These are phyloP conservation scores for Monilinia vaccinii-corymbosi DNA, from an alignment of 2,329 filamentous ascomycete species.

Conservation along the genomic window DNA sequence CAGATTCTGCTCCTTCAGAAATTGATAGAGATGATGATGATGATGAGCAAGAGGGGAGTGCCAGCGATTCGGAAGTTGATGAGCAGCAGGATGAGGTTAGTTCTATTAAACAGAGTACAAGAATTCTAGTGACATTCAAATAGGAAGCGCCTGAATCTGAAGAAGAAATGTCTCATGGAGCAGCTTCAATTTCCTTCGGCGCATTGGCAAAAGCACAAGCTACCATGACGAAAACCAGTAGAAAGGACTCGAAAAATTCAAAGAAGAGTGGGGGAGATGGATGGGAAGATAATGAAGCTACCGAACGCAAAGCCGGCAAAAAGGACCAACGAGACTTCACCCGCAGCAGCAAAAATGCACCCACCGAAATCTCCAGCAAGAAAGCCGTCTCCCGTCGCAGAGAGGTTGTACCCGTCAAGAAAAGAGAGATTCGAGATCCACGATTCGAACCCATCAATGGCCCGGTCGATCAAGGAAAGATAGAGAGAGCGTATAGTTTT, in stretches of 20 bases:
- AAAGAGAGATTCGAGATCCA: slow-evolving; percentile 63
- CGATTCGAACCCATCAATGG: slow-evolving; percentile 68
- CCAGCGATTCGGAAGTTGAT: slow-evolving; percentile 27
- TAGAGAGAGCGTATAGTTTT: slow-evolving; percentile 74
- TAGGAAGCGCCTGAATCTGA: slow-evolving; percentile 16
- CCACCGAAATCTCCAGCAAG: slow-evolving; percentile 73
- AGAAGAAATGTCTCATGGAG: slow-evolving; percentile 19
- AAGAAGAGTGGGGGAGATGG: slow-evolving; percentile 31
- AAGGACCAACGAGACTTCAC: slow-evolving; percentile 34
- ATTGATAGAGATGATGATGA: slow-evolving; percentile 32
- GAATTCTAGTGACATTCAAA: slow-evolving; percentile 9
- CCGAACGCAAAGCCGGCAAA: slow-evolving; percentile 34
- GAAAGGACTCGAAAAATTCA: slow-evolving; percentile 27
- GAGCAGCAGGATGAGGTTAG: slow-evolving; percentile 23
- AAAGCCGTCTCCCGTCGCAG: slow-evolving; percentile 74
- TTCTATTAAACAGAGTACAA: not conserved
- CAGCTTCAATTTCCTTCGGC: slow-evolving; percentile 69
- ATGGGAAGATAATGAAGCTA: slow-evolving; percentile 33
- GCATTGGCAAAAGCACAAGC: slow-evolving; percentile 82
- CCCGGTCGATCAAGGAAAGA: slow-evolving; percentile 45
- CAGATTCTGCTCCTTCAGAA: slow-evolving; percentile 27
- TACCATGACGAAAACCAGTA: slow-evolving; percentile 38
- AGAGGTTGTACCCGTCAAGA: slow-evolving; percentile 55
- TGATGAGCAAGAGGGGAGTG: slow-evolving; percentile 27
- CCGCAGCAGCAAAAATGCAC: slow-evolving; percentile 78